Conservation (phyloP, 768 basidiomycete species). For the Filobasidium floriforme region DNA sequence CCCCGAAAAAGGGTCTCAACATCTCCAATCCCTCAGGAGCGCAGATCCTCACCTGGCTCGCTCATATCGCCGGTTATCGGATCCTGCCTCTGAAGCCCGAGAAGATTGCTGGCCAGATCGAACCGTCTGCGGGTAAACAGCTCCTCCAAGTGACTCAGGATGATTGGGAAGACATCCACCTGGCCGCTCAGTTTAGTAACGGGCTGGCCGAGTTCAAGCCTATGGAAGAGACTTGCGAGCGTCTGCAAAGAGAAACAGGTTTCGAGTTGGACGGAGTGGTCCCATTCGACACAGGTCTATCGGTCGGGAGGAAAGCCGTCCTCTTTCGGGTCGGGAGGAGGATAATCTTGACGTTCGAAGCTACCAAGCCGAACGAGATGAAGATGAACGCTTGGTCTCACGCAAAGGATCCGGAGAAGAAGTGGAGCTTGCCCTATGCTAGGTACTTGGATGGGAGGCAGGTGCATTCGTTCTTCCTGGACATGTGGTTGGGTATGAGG, state of each 20-base stretch:
- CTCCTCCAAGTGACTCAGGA: not conserved
- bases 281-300: not conserved
- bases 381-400: slow-evolving; percentile 11
- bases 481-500: slow-evolving; percentile 13
- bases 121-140: not conserved
- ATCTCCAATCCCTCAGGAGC: not conserved
- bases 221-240: not conserved
- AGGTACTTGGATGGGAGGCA: slow-evolving; percentile 2
- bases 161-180: not conserved
- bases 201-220: not conserved
- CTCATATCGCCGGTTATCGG: slow-evolving; percentile 8
- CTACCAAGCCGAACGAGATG: slow-evolving; percentile 10
- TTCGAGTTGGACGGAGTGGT: not conserved
- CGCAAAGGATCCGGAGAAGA: not conserved
- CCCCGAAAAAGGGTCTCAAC: not conserved
- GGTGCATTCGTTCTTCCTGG: slow-evolving; percentile 12
- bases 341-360: slow-evolving; percentile 5
- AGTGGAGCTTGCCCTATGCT: slow-evolving; percentile 6
- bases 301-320: not conserved
- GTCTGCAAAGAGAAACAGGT: not conserved
- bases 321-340: not conserved
- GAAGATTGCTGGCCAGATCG: not conserved
- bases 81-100: not conserved
- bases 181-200: not conserved
- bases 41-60: slow-evolving; percentile 5